Conservation (phyloP, 306 rosid genomes). For the Herpetospermum pedunculosum region DNA sequence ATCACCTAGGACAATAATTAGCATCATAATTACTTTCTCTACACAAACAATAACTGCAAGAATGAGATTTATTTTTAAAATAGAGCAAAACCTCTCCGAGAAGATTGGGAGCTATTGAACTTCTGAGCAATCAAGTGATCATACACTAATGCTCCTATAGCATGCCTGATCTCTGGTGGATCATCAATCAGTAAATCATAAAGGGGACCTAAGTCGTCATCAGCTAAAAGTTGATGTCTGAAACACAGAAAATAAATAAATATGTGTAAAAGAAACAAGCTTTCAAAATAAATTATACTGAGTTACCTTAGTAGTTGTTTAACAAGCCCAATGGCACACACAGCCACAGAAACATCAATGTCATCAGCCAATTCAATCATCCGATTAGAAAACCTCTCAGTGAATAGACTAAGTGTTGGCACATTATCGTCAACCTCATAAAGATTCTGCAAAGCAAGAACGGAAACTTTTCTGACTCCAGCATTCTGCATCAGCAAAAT, state of each 20-base stretch:
- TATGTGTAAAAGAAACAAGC: constrained; percentile 12
- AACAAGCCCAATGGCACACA: constrained; percentile 88
- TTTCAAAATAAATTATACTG: constrained; percentile 7
- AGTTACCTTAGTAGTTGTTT: constrained; percentile 76
- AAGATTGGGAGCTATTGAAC: constrained; percentile 60
- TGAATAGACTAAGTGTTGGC: constrained; percentile 80
- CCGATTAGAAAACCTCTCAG: constrained; percentile 85
- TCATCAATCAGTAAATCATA: constrained; percentile 90
- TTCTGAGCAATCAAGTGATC: constrained; percentile 92
- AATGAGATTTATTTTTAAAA: constrained; percentile 7
- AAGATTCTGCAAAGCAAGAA: constrained; percentile 79
- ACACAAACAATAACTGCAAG: constrained; percentile 16
- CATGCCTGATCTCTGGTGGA: constrained; percentile 92
- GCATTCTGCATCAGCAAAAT: constrained; percentile 45
- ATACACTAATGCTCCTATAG: constrained; percentile 89
- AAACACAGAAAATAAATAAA: constrained; percentile 21
- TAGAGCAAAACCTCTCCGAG: constrained; percentile 37
- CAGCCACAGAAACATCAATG: constrained; percentile 83
- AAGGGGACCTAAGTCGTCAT: constrained; percentile 88
- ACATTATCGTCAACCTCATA: constrained; percentile 86
- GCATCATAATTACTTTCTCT: constrained; percentile 4
- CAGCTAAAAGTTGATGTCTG: constrained; percentile 94
- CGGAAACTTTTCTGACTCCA: constrained; percentile 81
- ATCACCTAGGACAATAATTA: constrained; percentile 45
- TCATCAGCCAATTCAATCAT: constrained; percentile 99